A percentile compares a stretch with the other conserved stretches of the same genome.
Conservation (phyloP, 768 basidiomycete species). For the Boletus barrowsii region DNA sequence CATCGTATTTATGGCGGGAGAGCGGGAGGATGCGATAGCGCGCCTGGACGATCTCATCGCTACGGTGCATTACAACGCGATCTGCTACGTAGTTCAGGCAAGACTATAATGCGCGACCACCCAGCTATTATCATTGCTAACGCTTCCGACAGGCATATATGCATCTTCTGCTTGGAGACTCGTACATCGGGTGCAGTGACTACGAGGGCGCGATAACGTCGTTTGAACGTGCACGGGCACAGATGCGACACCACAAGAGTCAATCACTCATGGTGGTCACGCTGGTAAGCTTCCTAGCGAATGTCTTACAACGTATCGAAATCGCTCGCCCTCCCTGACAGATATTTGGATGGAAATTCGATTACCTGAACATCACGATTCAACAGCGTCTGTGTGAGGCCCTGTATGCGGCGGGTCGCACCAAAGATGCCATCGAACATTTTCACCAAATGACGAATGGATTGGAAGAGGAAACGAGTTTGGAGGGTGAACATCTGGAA, state of each 20-base stretch:
- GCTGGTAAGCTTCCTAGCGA: not conserved
- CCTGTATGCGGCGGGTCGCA: not conserved
- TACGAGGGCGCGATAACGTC: not conserved
- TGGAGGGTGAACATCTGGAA: not conserved
- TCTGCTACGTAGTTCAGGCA: not conserved
- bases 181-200: not conserved
- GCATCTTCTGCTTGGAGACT: not conserved
- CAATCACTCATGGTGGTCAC: not conserved
- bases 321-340: not conserved
- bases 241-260: not conserved
- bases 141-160: not conserved
- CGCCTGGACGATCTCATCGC: not conserved
- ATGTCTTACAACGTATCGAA: not conserved
- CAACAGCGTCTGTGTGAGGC: not conserved
- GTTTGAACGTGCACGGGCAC: not conserved
- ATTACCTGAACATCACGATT: not conserved
- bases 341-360: slow-evolving; percentile 7
- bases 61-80: not conserved
- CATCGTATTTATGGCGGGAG: not conserved
- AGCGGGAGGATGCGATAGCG: not conserved
- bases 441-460: not conserved
- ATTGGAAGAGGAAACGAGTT: not conserved
- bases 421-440: not conserved
- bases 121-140: not conserved
- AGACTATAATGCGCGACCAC: not conserved